Percentiles rank a stretch among this genome's conserved stretches.
These are phyloP conservation scores for Populus simonii DNA, from an alignment of 345 rosid genomes.

Conservation along the genomic window DNA sequence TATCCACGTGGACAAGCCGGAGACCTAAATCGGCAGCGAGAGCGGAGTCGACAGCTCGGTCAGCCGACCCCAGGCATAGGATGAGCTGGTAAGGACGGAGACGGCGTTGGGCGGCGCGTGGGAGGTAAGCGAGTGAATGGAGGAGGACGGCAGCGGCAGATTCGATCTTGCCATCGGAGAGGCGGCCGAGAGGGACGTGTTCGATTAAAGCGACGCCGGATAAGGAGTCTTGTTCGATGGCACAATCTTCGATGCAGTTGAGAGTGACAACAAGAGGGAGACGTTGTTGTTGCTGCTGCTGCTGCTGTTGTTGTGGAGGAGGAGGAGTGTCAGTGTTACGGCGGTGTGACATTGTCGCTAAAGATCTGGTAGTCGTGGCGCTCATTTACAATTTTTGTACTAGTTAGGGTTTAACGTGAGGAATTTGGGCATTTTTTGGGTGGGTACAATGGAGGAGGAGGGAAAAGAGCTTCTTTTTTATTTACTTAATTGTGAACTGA, in stretches of 20 bases:
- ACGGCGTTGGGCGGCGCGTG: constrained; percentile 98
- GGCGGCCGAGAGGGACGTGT: constrained; percentile 90
- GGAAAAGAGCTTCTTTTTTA: not conserved
- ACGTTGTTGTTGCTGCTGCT: not conserved
- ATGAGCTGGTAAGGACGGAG: constrained; percentile 94
- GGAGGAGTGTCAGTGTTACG: constrained; percentile 32
- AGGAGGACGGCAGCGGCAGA: constrained; percentile 84
- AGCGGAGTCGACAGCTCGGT: constrained; percentile 86
- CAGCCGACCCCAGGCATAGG: constrained; percentile 91
- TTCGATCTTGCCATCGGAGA: constrained; percentile 86
- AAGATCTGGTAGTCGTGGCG: constrained; percentile 35
- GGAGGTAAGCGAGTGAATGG: constrained; percentile 92
- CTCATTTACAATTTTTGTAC: constrained; percentile 22
- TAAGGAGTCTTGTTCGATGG: constrained; percentile 73
- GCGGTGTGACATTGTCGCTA: constrained; percentile 42
- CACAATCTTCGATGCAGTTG: constrained; percentile 89
- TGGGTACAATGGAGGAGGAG: not conserved
- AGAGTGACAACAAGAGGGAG: constrained; percentile 72
- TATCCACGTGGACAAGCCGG: constrained; percentile 85
- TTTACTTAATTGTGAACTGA: not conserved
- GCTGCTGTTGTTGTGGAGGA: not conserved
- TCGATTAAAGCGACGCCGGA: constrained; percentile 77
- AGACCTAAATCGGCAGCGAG: constrained; percentile 91
- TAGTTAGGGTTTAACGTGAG: constrained; percentile 38
- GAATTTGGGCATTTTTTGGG: constrained; percentile 24